Evolutionary conservation across 768 basidiomycete species (phyloP).

Genomic region (Boletus sensibilis): DNA sequence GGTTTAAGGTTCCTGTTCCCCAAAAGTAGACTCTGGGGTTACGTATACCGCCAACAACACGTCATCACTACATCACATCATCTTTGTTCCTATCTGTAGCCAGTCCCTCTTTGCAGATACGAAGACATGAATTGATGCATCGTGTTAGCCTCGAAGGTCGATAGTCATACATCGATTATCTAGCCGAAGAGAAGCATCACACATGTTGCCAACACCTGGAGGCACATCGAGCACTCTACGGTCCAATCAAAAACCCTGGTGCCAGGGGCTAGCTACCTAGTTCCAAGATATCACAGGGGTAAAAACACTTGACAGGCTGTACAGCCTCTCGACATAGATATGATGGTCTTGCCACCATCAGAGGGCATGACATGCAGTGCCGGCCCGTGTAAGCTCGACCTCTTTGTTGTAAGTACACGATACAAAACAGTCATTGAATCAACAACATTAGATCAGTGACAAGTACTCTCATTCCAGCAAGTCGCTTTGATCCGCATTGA

Average conservation of each 20-base stretch:
- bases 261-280: neutral
- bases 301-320: neutral
- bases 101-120: neutral
- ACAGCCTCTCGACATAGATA: neutral
- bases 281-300: neutral
- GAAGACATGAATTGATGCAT: neutral
- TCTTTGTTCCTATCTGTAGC: neutral
- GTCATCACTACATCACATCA: neutral
- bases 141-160: conserved; percentile 16
- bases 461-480: conserved; percentile 14
- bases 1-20: conserved; percentile 16
- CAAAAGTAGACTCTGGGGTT: conserved; percentile 34
- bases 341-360: neutral
- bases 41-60: conserved; percentile 19
- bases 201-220: neutral
- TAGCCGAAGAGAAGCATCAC: conserved; percentile 3
- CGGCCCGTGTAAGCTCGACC: neutral
- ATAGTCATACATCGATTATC: conserved; percentile 14
- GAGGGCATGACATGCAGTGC: neutral
- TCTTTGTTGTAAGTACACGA: neutral
- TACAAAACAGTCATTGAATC: neutral
- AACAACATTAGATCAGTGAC: neutral
- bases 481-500: conserved; percentile 33
- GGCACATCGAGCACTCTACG: conserved; percentile 3
- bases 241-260: conserved; percentile 8